A percentile compares a stretch with the other conserved stretches of the same genome.
Conservation (phyloP, 129 eudicot genomes). For the Erigeron canadensis region DNA sequence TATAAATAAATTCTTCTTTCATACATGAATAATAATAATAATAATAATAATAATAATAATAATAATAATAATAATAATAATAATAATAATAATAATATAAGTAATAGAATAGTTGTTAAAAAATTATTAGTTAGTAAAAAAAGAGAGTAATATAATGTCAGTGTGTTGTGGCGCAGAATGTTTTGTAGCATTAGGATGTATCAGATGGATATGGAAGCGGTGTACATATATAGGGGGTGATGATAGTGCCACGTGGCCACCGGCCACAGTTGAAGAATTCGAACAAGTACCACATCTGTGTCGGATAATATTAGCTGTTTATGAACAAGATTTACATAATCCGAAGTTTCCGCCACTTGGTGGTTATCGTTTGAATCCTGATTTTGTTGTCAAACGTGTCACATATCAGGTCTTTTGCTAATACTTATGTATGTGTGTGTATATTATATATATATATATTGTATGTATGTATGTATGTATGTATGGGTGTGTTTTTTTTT, state of each 20-base stretch:
- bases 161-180: slow-evolving; percentile 83
- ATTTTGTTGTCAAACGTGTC: slow-evolving; percentile 71
- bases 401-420: slow-evolving; percentile 36
- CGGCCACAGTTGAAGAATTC: slow-evolving; percentile 71
- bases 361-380: slow-evolving; percentile 71
- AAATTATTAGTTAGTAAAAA: background rate
- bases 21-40: too few relatives aligned
- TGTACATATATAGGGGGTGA: slow-evolving; percentile 82
- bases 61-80: too few relatives aligned
- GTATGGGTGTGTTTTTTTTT: too few relatives aligned
- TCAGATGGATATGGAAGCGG: slow-evolving; percentile 90
- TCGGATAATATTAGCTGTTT: slow-evolving; percentile 72
- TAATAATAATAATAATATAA: too few relatives aligned
- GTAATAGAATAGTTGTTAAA: background rate
- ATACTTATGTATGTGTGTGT: too few relatives aligned
- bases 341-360: slow-evolving; percentile 52
- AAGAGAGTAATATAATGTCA: slow-evolving; percentile 45
- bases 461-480: too few relatives aligned
- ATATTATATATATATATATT: too few relatives aligned
- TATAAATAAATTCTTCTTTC: too few relatives aligned
- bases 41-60: too few relatives aligned
- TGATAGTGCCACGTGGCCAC: slow-evolving; percentile 87
- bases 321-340: slow-evolving; percentile 59
- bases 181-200: slow-evolving; percentile 57
- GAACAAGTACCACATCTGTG: slow-evolving; percentile 71